Base-by-base conservation (phyloP, 176 grass and related monocot species). In the Oryza australiensis region DNA sequence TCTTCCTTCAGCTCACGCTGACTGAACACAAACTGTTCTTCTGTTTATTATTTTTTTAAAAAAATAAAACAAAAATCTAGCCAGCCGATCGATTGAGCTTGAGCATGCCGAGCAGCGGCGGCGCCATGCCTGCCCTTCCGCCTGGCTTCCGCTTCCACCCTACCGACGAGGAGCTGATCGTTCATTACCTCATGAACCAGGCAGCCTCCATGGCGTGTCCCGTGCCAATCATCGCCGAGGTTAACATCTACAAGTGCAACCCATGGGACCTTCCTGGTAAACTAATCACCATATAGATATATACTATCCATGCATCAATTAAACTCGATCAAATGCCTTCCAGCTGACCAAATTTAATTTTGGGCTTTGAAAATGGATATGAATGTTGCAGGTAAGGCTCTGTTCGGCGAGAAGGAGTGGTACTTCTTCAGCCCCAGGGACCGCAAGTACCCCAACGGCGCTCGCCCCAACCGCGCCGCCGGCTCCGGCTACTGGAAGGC, bases 351-450 rank as follows among this genome's bases (percentile, higher is more conserved):
- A 22, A 53, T 5, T 1, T 1, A 35, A 3, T 1, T 16, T 48
- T 48, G 10, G 3, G 12, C 13, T 48, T 15, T 15, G 45, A 2
- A 48, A 48, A 48, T 48, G 45, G 40, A 48, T 48, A 16, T 16
- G 45, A 13, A 15, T 53, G 0, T 20, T 60, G 55, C 7, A 84
- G 76, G 12, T 3, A 86, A 74, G 10, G 76, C 84, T 0, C 18
- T 85, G 72, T 93, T 90, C 4, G 88, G 91, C 0, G 85, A 94
- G 3, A 43, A 76, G 0, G 88, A 94, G 88, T 94, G 91, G 91
- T 94, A 86, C 71, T 94, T 90, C 91, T 94, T 94, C 85, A 94
- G 79, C 66, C 91, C 91, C 0, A 37, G 91, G 14, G 91, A 94
- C 1, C 88, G 91, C 64, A 94, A 94, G 88, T 94, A 94, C 83